Evolutionary conservation across 1,284 basidiomycete genomes (phyloP).

Genomic region (Papiliotrema flavescens): DNA sequence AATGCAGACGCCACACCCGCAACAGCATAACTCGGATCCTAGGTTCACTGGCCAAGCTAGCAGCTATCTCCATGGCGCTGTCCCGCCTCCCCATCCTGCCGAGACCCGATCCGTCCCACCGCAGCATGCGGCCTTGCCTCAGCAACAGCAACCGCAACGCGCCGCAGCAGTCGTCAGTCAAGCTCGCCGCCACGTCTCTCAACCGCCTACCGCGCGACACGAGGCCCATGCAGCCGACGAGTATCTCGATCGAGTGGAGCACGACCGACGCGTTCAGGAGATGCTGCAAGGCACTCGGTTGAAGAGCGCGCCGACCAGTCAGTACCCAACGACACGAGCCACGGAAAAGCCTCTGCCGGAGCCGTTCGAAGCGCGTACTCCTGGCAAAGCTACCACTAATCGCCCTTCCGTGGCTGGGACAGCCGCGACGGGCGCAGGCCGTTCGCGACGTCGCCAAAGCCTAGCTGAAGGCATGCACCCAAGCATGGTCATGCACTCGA

Average conservation of each 20-base stretch:
- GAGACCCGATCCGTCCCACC: constrained; percentile 3
- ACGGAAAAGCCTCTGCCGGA: constrained; percentile 25
- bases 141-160: constrained; percentile 2
- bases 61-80: neutral
- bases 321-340: neutral
- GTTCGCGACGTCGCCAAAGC: constrained; percentile 11
- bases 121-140: neutral
- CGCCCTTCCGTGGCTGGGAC: neutral
- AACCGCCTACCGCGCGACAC: neutral
- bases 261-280: constrained; percentile 32
- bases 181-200: neutral
- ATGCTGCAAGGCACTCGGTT: constrained; percentile 30
- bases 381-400: no score
- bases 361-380: neutral
- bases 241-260: constrained; percentile 37
- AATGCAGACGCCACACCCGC: no score
- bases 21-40: no score
- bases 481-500: constrained; percentile 8
- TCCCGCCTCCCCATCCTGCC: neutral
- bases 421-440: neutral
- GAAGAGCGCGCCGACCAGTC: constrained; percentile 26
- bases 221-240: constrained; percentile 25
- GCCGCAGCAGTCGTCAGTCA: constrained; percentile 3
- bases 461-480: constrained; percentile 19
- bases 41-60: no score